Evolutionary conservation across 2,329 filamentous ascomycete genomes (phyloP).

Genomic region (Chalara sp.): DNA sequence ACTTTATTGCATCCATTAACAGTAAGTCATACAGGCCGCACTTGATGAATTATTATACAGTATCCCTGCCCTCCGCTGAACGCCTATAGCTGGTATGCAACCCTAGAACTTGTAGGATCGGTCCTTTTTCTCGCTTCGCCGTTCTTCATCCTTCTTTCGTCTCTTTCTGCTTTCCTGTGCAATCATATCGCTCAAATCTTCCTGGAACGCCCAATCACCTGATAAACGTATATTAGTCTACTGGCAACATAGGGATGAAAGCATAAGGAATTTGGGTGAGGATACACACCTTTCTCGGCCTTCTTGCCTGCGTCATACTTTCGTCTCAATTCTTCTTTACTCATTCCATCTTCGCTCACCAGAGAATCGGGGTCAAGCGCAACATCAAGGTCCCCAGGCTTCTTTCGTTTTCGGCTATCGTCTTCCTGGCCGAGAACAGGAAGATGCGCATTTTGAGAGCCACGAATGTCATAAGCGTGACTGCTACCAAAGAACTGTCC

Average conservation of each 20-base stretch:
- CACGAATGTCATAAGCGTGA: slow-evolving; percentile 81
- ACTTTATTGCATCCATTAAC: too few relatives aligned
- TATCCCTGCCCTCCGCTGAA: too few relatives aligned
- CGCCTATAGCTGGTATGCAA: too few relatives aligned
- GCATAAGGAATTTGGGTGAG: neutral
- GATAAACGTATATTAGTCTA: neutral
- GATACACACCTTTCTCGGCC: slow-evolving; percentile 45
- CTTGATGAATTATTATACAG: too few relatives aligned
- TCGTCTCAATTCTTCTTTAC: slow-evolving; percentile 74
- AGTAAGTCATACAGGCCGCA: too few relatives aligned
- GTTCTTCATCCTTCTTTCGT: slow-evolving; percentile 80
- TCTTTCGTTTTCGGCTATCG: slow-evolving; percentile 78
- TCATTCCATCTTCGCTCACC: slow-evolving; percentile 66
- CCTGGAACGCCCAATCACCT: slow-evolving; percentile 60
- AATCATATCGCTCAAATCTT: slow-evolving; percentile 94
- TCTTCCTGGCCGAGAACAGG: slow-evolving; percentile 78
- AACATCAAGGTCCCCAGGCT: slow-evolving; percentile 91
- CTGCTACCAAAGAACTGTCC: slow-evolving; percentile 85
- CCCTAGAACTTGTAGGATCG: slow-evolving; percentile 21
- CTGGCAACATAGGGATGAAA: neutral
- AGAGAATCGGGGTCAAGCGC: slow-evolving; percentile 82
- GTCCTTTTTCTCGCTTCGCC: slow-evolving; percentile 51
- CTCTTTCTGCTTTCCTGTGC: slow-evolving; percentile 87
- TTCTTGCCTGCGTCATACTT: slow-evolving; percentile 69
- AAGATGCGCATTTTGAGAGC: slow-evolving; percentile 45